Evolutionary conservation across 306 rosid genomes (phyloP).

Genomic region (Corylus avellana): DNA sequence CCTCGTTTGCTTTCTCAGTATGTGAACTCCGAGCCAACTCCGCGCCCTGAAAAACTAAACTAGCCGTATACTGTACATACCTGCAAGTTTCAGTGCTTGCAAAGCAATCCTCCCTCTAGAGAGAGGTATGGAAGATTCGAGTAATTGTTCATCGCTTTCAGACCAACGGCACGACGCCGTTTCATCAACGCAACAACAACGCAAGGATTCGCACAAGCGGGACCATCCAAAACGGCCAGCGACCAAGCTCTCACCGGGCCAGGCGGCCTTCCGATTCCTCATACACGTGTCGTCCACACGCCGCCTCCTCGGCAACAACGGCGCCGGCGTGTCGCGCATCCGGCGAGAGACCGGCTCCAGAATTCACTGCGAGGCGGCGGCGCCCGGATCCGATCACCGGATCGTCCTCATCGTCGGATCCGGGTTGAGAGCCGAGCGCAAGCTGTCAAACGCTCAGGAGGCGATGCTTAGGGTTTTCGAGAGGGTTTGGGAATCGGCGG

Average conservation of each 20-base stretch:
- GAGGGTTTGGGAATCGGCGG: slow-evolving; percentile 53
- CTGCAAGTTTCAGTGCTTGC: background rate
- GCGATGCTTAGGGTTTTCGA: slow-evolving; percentile 59
- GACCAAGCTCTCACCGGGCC: slow-evolving; percentile 40
- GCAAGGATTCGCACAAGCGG: slow-evolving; percentile 13
- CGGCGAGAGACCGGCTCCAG: slow-evolving; percentile 51
- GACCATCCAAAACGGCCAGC: slow-evolving; percentile 27
- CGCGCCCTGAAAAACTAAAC: background rate
- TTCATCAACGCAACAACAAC: background rate
- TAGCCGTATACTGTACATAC: background rate
- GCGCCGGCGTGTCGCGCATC: slow-evolving; percentile 49
- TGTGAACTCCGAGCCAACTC: background rate
- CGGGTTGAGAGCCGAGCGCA: background rate
- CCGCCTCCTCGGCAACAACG: slow-evolving; percentile 53
- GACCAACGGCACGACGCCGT: background rate
- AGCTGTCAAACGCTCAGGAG: slow-evolving; percentile 56
- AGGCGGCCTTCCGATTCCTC: slow-evolving; percentile 51
- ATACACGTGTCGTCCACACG: slow-evolving; percentile 43
- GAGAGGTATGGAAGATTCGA: background rate
- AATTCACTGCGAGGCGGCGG: slow-evolving; percentile 50
- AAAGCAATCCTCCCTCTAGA: background rate
- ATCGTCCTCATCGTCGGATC: slow-evolving; percentile 51
- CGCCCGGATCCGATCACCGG: slow-evolving; percentile 35
- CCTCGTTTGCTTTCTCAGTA: background rate
- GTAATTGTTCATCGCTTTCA: background rate